A percentile compares a stretch with the other conserved stretches of the same genome.
These are phyloP conservation scores for Lyophyllum decastes DNA, from an alignment of 768 basidiomycete genomes.

Conservation along the genomic window DNA sequence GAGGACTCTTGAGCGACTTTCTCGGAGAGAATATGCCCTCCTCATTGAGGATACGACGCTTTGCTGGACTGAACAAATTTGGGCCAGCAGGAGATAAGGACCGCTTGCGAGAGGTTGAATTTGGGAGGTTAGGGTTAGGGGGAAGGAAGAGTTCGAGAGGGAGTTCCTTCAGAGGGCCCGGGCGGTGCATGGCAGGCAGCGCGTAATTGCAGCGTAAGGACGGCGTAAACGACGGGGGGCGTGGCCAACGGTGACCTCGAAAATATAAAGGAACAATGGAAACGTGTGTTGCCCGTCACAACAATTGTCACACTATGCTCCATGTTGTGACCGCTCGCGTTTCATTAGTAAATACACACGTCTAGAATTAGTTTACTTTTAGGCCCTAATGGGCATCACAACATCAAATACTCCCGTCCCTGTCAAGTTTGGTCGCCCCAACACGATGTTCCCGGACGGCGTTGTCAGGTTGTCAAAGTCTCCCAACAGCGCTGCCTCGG, in stretches of 20 bases:
- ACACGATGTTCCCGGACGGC: slow-evolving; percentile 89
- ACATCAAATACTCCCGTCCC: slow-evolving; percentile 97
- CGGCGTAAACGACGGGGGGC: background rate
- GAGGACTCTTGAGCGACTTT: slow-evolving; percentile 37
- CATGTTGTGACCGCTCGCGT: slow-evolving; percentile 23
- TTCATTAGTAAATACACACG: slow-evolving; percentile 11
- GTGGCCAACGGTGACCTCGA: background rate
- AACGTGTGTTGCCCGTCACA: slow-evolving; percentile 6
- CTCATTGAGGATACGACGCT: slow-evolving; percentile 63
- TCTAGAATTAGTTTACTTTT: slow-evolving; percentile 8
- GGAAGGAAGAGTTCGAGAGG: slow-evolving; percentile 58
- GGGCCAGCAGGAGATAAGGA: slow-evolving; percentile 58
- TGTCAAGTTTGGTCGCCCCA: slow-evolving; percentile 84
- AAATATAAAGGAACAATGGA: slow-evolving; percentile 3
- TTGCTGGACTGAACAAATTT: slow-evolving; percentile 58
- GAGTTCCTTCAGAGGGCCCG: slow-evolving; percentile 62
- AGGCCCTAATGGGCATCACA: slow-evolving; percentile 50
- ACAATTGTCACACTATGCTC: slow-evolving; percentile 12
- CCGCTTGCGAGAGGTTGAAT: slow-evolving; percentile 47
- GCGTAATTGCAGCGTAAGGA: slow-evolving; percentile 12
- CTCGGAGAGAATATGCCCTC: slow-evolving; percentile 48
- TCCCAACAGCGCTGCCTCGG: slow-evolving; percentile 91
- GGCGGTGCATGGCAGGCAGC: slow-evolving; percentile 33
- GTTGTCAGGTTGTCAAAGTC: slow-evolving; percentile 93
- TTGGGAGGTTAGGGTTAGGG: slow-evolving; percentile 27